These are phyloP conservation scores for Ophiostoma piceae DNA, from an alignment of 2,329 filamentous ascomycete genomes.

Conservation along the genomic window DNA sequence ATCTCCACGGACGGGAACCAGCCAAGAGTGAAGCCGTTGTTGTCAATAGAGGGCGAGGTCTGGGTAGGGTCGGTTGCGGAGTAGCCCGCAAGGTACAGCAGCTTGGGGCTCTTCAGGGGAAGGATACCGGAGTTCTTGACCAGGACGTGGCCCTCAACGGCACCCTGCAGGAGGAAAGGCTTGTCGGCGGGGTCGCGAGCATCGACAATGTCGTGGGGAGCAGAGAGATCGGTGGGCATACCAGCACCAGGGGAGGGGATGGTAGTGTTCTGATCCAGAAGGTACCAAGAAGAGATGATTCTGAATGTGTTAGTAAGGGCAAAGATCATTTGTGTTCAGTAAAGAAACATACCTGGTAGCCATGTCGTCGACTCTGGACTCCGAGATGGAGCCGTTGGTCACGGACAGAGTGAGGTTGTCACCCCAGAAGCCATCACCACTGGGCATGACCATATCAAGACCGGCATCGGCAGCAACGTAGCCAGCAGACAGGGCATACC, in stretches of 20 bases:
- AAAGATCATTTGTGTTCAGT: no score
- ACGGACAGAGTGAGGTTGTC: slow-evolving; percentile 55
- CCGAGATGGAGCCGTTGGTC: slow-evolving; percentile 53
- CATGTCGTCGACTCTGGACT: slow-evolving; percentile 43
- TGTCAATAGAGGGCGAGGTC: slow-evolving; percentile 29
- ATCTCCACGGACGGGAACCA: slow-evolving; percentile 32
- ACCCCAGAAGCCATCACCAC: slow-evolving; percentile 38
- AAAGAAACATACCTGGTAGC: slow-evolving; percentile 26
- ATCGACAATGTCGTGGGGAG: slow-evolving; percentile 50
- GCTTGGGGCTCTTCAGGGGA: slow-evolving; percentile 46
- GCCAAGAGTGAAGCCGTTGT: slow-evolving; percentile 39
- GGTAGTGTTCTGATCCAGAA: slow-evolving; percentile 47
- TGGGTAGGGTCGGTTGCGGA: slow-evolving; percentile 43
- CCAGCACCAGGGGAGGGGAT: slow-evolving; percentile 47
- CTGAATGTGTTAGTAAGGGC: no score
- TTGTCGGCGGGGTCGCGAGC: slow-evolving; percentile 46
- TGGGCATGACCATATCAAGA: slow-evolving; percentile 67
- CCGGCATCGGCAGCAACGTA: slow-evolving; percentile 58
- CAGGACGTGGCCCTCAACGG: slow-evolving; percentile 58
- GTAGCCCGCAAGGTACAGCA: slow-evolving; percentile 59
- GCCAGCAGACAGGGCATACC: slow-evolving; percentile 60
- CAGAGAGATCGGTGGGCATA: slow-evolving; percentile 45
- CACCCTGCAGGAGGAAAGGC: slow-evolving; percentile 46
- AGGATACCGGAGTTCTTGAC: slow-evolving; percentile 56
- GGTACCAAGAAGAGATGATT: slow-evolving; percentile 52